A percentile compares a stretch with the other conserved stretches of the same genome.
phyloP scores from a whole-genome alignment of 2,329 filamentous ascomycete genomes.

The Elsinoe ampelina region DNA sequence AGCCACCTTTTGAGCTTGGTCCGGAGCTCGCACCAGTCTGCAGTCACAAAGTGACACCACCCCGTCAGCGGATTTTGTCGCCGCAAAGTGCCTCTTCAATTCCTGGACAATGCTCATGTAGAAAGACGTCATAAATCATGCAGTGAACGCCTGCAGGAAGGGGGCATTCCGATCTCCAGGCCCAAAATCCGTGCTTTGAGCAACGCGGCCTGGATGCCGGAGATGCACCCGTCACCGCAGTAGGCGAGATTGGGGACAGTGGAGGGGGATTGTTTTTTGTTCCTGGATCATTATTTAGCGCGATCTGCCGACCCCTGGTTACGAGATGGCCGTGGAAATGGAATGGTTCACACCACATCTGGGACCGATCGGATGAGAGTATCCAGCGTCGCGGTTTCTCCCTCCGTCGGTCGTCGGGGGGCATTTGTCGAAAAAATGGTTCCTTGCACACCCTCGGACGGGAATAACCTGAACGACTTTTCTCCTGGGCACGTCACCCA shows the following conservation, averaged over 20 bases:
- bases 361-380: neutral
- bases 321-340: neutral
- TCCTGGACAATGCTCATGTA: neutral
- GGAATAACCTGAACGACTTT: neutral
- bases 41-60: neutral
- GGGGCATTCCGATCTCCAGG: neutral
- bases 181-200: neutral
- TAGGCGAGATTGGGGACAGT: neutral
- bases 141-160: slow-evolving; percentile 3
- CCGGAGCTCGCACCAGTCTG: neutral
- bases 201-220: neutral
- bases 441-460: neutral
- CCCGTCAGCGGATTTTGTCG: neutral
- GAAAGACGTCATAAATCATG: neutral
- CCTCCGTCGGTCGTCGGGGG: neutral
- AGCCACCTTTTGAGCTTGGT: slow-evolving; percentile 10
- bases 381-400: neutral
- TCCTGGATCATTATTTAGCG: neutral
- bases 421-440: neutral
- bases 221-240: neutral
- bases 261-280: neutral
- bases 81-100: neutral
- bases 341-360: neutral
- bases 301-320: neutral
- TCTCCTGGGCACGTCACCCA: neutral